Conservation (phyloP, 192 early-diverging fungal species). For the Backusella sp. region DNA sequence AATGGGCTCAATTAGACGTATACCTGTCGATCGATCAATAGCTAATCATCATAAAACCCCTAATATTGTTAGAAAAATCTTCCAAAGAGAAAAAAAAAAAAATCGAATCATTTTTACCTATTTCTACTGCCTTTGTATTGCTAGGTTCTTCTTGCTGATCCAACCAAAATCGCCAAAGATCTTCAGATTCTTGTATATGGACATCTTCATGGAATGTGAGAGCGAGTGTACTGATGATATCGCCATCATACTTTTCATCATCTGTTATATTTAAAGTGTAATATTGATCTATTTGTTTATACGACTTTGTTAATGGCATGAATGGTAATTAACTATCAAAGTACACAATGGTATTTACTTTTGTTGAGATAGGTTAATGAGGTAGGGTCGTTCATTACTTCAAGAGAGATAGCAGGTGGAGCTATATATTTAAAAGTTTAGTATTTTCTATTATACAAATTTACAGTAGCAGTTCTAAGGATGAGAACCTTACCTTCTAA, state of each 20-base stretch:
- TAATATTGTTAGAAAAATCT: neutral
- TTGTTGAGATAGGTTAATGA: neutral
- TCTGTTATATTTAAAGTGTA: neutral
- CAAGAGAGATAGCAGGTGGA: neutral
- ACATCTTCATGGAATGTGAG: neutral
- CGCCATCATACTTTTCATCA: neutral
- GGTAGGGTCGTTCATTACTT: neutral
- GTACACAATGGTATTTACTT: neutral
- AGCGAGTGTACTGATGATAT: neutral
- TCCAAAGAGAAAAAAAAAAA: neutral
- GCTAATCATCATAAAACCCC: conserved; percentile 3
- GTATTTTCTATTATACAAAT: neutral
- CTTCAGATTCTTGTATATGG: neutral
- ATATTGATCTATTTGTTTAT: neutral
- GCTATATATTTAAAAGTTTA: neutral
- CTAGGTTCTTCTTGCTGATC: neutral
- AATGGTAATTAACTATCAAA: neutral
- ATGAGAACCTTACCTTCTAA: neutral
- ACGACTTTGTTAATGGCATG: neutral
- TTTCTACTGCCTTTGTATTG: neutral
- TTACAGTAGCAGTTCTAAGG: neutral
- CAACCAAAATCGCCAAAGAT: neutral
- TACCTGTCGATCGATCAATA: conserved; percentile 30
- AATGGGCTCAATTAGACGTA: conserved; percentile 51
- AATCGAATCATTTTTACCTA: neutral